Conservation (phyloP, 148 eudicot genomes). For the Suaeda aralocaspica region DNA sequence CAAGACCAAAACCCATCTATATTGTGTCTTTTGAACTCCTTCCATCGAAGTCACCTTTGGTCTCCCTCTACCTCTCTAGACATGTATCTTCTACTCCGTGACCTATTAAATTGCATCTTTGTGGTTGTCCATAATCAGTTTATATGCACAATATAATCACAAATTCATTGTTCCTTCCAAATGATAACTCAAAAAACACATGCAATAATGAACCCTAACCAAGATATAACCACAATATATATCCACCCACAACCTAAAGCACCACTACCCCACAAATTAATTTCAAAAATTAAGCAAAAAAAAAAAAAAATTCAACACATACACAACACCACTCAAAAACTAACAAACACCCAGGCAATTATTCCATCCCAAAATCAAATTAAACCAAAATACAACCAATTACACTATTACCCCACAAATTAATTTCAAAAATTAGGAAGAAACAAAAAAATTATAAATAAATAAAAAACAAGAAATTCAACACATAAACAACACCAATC, state of each 20-base stretch:
- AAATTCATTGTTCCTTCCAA: neutral
- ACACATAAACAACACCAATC: too few species aligned
- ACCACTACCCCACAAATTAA: neutral
- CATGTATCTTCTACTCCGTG: too few species aligned
- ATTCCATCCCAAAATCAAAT: neutral
- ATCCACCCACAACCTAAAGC: neutral
- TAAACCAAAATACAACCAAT: neutral
- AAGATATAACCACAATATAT: neutral
- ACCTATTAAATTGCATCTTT: neutral
- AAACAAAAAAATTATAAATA: neutral
- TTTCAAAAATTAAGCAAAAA: neutral
- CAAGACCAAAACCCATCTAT: too few species aligned
- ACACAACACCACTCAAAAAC: too few species aligned
- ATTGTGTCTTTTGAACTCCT: too few species aligned
- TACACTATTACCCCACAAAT: neutral
- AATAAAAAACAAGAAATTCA: too few species aligned
- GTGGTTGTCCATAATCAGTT: neutral
- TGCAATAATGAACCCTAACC: neutral
- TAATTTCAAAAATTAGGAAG: neutral
- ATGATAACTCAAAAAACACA: too few species aligned
- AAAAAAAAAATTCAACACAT: too few species aligned
- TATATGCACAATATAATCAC: neutral
- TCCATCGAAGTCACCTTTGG: too few species aligned
- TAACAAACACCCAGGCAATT: too few species aligned
- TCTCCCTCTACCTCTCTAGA: too few species aligned